Conservation (phyloP, 306 rosid genomes). For the Pterocarpus santalinus region DNA sequence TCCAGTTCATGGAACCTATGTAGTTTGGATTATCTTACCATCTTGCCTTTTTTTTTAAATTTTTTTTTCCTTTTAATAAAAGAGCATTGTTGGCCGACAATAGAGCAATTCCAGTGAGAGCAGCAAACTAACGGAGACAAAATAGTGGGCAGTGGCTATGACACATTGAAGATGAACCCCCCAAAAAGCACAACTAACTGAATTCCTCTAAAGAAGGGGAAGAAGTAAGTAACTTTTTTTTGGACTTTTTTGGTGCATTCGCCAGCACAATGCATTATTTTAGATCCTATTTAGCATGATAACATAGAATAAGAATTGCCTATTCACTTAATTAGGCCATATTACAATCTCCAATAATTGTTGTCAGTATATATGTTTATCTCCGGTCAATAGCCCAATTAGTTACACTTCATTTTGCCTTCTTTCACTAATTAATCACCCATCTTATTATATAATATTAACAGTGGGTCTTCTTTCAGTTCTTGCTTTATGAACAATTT, state of each 20-base stretch:
- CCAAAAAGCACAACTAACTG: neutral
- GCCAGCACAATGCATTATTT: conserved; percentile 24
- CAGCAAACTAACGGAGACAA: neutral
- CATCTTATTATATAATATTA: neutral
- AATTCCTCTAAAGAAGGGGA: neutral
- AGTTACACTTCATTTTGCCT: neutral
- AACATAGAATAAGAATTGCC: neutral
- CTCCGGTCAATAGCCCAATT: neutral
- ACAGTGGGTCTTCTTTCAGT: neutral
- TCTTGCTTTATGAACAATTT: neutral
- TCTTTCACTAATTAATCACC: neutral
- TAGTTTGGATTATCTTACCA: too few relatives aligned
- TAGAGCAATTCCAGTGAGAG: neutral
- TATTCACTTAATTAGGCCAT: neutral
- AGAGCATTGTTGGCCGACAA: conserved; percentile 7
- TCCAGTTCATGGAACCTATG: neutral
- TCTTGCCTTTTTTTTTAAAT: too few relatives aligned
- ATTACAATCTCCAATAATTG: neutral
- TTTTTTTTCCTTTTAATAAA: too few relatives aligned
- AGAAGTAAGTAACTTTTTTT: neutral
- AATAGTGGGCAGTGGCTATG: neutral
- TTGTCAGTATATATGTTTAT: neutral
- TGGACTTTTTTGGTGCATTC: conserved; percentile 5
- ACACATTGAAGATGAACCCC: neutral
- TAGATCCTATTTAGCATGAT: neutral